Percentiles rank a stretch among this genome's conserved stretches.
Evolutionary conservation across 129 eudicot species (phyloP).

Genomic region (Flaveria ramosissima): DNA sequence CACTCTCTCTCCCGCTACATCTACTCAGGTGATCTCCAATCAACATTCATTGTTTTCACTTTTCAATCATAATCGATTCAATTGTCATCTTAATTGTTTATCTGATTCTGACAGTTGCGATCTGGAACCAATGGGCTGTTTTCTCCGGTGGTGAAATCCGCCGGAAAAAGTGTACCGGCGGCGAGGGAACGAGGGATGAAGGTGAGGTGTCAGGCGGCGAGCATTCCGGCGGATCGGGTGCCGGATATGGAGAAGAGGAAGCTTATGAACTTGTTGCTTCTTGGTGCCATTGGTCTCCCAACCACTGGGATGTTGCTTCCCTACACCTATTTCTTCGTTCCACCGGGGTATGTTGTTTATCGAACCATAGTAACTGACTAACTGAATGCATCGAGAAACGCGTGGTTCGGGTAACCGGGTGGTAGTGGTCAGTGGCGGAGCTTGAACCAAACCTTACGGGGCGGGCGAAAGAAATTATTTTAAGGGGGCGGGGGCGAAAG

Average conservation of each 20-base stretch:
- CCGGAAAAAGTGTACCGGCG: slow-evolving; percentile 15
- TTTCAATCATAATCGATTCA: not conserved
- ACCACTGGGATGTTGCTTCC: slow-evolving; percentile 64
- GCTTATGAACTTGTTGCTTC: slow-evolving; percentile 73
- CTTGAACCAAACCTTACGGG: no score
- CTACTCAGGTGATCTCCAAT: slow-evolving; percentile 52
- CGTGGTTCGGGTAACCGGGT: no score
- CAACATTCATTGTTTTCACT: not conserved
- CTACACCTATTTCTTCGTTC: slow-evolving; percentile 50
- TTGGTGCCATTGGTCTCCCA: slow-evolving; percentile 85
- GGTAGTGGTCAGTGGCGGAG: no score
- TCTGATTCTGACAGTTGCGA: slow-evolving; percentile 40
- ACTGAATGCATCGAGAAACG: no score
- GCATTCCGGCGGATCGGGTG: slow-evolving; percentile 64
- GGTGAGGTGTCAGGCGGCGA: slow-evolving; percentile 63
- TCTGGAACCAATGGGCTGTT: slow-evolving; percentile 56
- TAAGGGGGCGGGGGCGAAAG: no score
- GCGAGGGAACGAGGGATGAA: slow-evolving; percentile 49
- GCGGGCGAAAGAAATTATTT: no score
- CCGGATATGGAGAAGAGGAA: slow-evolving; percentile 75
- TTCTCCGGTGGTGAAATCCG: slow-evolving; percentile 33
- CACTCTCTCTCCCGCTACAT: slow-evolving; percentile 52
- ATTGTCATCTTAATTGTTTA: no score
- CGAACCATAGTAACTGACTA: no score
- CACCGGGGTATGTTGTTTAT: slow-evolving; percentile 56